Conservation (phyloP, 768 basidiomycete species). For the Lactarius sanguifluus region DNA sequence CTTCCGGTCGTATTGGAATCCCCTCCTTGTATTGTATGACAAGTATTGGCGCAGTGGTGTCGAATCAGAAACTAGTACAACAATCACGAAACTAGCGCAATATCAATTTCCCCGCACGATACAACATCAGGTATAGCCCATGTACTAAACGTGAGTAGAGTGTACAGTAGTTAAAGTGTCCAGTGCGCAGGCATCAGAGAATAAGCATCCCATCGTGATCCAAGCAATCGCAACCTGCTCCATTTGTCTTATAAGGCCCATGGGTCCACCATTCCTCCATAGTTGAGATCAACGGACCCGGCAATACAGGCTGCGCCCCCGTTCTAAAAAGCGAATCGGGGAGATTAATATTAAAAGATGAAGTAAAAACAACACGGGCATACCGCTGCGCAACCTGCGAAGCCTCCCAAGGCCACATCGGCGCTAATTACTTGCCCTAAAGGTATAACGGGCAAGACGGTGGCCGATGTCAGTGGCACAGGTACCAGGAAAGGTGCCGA, state of each 20-base stretch:
- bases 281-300: slow-evolving; percentile 1
- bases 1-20: background rate
- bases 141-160: too few species aligned
- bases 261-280: background rate
- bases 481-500: slow-evolving; percentile 20
- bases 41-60: background rate
- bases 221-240: background rate
- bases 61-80: background rate
- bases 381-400: slow-evolving; percentile 23
- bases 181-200: too few species aligned
- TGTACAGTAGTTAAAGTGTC: too few species aligned
- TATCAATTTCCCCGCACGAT: background rate
- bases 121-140: background rate
- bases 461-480: slow-evolving; percentile 6
- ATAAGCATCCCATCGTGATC: background rate
- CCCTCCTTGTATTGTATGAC: background rate
- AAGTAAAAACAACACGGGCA: background rate
- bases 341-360: background rate
- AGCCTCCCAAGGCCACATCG: slow-evolving; percentile 5
- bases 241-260: background rate
- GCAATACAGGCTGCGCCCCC: slow-evolving; percentile 22
- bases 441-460: background rate
- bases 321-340: background rate
- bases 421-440: slow-evolving; percentile 13
- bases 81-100: background rate